Percentiles rank a stretch among this genome's conserved stretches.
These are phyloP conservation scores for Oemleria cerasiformis DNA, from an alignment of 306 rosid species.

Conservation along the genomic window DNA sequence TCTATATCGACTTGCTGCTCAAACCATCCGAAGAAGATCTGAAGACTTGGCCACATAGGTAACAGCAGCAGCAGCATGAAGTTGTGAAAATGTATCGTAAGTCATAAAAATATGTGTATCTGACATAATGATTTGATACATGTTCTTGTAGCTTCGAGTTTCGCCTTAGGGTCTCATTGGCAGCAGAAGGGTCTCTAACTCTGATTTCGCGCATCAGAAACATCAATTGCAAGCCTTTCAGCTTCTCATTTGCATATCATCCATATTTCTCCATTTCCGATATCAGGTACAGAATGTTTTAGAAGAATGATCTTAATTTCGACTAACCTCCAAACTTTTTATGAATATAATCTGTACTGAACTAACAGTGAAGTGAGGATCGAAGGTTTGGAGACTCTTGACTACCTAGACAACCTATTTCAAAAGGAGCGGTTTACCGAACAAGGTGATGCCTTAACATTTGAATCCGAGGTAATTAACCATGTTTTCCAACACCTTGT, in stretches of 20 bases:
- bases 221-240: slow-evolving; percentile 73
- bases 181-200: slow-evolving; percentile 57
- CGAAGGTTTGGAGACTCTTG: slow-evolving; percentile 90
- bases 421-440: slow-evolving; percentile 83
- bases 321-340: not conserved
- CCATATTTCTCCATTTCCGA: slow-evolving; percentile 82
- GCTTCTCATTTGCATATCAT: slow-evolving; percentile 76
- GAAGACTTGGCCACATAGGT: slow-evolving; percentile 88
- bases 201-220: slow-evolving; percentile 78
- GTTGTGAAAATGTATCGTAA: not conserved
- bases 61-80: slow-evolving; percentile 24
- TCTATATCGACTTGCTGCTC: slow-evolving; percentile 60
- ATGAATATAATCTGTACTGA: slow-evolving; percentile 17
- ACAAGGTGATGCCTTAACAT: slow-evolving; percentile 87
- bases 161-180: slow-evolving; percentile 69
- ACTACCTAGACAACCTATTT: slow-evolving; percentile 67
- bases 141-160: slow-evolving; percentile 67
- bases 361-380: slow-evolving; percentile 81
- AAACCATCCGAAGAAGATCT: slow-evolving; percentile 73
- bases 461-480: slow-evolving; percentile 83
- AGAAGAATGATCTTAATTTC: not conserved
- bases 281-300: slow-evolving; percentile 49
- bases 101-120: not conserved
- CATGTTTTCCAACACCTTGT: not conserved
- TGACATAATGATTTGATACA: slow-evolving; percentile 2